phyloP scores from a whole-genome alignment of 805 yeast species.

The Candida dendrica region DNA sequence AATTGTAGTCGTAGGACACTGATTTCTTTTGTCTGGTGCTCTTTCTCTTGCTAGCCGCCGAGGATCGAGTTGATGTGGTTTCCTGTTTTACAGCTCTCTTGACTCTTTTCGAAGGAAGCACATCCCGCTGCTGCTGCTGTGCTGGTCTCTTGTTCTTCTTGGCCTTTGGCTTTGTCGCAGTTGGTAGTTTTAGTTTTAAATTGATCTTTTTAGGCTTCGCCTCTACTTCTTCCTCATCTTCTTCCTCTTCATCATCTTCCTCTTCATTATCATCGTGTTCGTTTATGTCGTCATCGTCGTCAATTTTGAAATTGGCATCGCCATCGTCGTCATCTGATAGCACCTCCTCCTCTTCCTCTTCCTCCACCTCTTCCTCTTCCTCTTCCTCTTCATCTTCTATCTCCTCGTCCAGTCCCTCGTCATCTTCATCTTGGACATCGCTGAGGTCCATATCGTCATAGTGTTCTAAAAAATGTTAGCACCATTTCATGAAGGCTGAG shows the following conservation, averaged over 20 bases:
- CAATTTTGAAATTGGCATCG: constrained; percentile 8
- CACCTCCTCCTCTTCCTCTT: constrained; percentile 4
- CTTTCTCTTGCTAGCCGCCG: not conserved
- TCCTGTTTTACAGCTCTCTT: not conserved
- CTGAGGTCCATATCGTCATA: not conserved
- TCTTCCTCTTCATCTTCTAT: too few species aligned
- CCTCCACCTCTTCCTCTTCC: constrained; percentile 6
- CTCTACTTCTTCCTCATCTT: constrained; percentile 2
- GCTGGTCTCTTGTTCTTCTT: not conserved
- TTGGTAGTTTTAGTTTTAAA: constrained; percentile 10
- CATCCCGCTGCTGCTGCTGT: not conserved
- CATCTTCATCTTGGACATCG: constrained; percentile 1
- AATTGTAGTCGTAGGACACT: constrained; percentile 8
- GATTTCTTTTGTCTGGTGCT: constrained; percentile 3
- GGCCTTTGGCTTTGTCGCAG: not conserved
- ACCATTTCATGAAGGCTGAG: too few species aligned
- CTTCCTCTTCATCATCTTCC: constrained; percentile 8
- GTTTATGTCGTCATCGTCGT: constrained; percentile 10
- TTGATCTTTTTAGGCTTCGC: constrained; percentile 8
- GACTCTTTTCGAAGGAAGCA: not conserved
- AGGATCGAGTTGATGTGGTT: too few species aligned
- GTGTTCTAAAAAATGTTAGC: not conserved
- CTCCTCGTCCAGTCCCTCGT: constrained; percentile 1
- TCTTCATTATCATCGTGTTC: constrained; percentile 5
- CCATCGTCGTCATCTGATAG: constrained; percentile 6